Evolutionary conservation across 1,284 basidiomycete species (phyloP), one percentile per base, ranked within the genome.

Genomic region (Ganoderma sinense): DNA sequence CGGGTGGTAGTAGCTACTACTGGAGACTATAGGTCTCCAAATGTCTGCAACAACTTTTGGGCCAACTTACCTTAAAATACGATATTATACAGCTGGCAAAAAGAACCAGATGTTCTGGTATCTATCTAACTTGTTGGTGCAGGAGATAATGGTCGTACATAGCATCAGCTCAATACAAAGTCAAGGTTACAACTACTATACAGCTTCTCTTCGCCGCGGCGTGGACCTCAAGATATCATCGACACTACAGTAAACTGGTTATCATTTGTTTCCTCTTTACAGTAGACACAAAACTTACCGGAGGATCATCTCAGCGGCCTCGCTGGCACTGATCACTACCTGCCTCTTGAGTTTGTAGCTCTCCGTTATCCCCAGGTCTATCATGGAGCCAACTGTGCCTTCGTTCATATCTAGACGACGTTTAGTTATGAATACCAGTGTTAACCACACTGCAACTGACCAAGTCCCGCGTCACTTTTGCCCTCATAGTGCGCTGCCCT

Each of bases 231-330:
- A 65, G 23, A 78, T 78, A 40, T 78, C 77, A 20, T 78, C 77
- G 14, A 78, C 77, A 26, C 77, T 78, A 51, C 4, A 43, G 33
- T 6, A 10, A 23, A 20, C 18, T 0, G 64, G 29, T 61, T 61
- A 14, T 5, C 59, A 41, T 65, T 39, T 23, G 14, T 40, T 29
- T 53, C 6, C n/a, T 45, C 13, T 26, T 20, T 41, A 5, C 2
- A 64, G 6, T 31, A 23, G 11, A 56, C 11, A 0, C 13, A 20
- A 73, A 56, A 87, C 94, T 45, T 82, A 96, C 90, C 97, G 89
- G 75, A 99, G 88, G 75, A 99, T 98, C 97, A 99, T 99, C 85
- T 99, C 98, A 1, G 96, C 94, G 11, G 97, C 98, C 81, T 99
- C 98, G 72, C 92, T 97, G 1, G 98, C 97, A 76, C 94, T 97